phyloP scores from a whole-genome alignment of 371 early-diverging fungal species.

The Dipsacomyces acuminosporus region DNA sequence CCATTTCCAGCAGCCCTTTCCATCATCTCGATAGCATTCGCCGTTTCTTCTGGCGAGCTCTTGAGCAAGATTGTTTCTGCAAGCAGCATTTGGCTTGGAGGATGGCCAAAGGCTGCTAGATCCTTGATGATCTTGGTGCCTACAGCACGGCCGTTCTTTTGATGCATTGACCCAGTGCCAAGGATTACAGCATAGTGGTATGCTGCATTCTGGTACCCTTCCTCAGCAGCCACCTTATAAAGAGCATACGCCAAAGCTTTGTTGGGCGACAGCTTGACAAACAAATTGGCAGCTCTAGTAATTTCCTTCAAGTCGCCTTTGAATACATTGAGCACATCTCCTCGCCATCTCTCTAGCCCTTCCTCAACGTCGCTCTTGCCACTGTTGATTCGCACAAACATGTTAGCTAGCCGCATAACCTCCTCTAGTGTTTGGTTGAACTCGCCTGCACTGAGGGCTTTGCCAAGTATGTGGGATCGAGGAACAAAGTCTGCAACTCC shows the following conservation, averaged over 20 bases:
- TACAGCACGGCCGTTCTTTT: conserved; percentile 1
- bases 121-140: conserved; percentile 14
- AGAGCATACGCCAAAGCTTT: conserved; percentile 27
- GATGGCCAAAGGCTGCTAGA: conserved; percentile 18
- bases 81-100: conserved; percentile 13
- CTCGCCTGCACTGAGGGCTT: neutral
- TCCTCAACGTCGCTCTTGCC: neutral
- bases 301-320: conserved; percentile 7
- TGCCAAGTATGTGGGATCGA: neutral
- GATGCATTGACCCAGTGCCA: neutral
- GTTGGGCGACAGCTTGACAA: conserved; percentile 10
- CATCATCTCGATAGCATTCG: neutral
- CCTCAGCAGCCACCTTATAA: conserved; percentile 39
- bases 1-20: neutral
- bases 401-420: neutral
- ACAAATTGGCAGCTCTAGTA: conserved; percentile 13
- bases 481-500: neutral
- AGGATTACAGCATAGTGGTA: conserved; percentile 21
- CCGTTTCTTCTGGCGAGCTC: no score
- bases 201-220: conserved; percentile 33
- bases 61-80: conserved; percentile 10
- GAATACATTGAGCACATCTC: conserved; percentile 10
- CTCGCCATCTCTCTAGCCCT: conserved; percentile 26
- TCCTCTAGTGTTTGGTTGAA: neutral
- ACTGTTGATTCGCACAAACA: conserved; percentile 1